Conservation (phyloP, 352 stramenopile genomes). For the Phytophthora palmivora region DNA sequence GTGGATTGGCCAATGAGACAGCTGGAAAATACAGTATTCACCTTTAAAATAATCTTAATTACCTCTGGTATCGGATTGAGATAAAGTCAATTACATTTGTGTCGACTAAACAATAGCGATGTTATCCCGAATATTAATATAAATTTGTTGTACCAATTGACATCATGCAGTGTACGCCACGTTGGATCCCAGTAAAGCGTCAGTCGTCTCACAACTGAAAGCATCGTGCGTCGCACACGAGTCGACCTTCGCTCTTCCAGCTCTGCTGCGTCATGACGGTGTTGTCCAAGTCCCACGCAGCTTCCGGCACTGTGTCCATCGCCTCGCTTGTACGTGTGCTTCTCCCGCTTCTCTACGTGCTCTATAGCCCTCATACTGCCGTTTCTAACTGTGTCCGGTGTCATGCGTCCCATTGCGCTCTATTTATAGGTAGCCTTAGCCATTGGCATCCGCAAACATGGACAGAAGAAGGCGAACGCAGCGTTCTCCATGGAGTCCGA, state of each 20-base stretch:
- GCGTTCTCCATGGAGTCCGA: slow-evolving; percentile 63
- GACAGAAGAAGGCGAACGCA: slow-evolving; percentile 58
- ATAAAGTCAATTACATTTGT: too few relatives aligned
- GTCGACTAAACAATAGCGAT: too few relatives aligned
- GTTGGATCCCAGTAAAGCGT: slow-evolving; percentile 4
- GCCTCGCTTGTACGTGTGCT: slow-evolving; percentile 45
- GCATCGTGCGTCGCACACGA: slow-evolving; percentile 5
- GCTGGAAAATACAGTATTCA: background rate
- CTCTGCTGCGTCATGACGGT: slow-evolving; percentile 61
- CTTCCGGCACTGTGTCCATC: slow-evolving; percentile 49
- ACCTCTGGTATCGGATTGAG: too few relatives aligned
- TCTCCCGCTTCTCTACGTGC: background rate
- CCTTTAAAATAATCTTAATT: too few relatives aligned
- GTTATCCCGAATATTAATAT: too few relatives aligned
- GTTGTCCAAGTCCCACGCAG: slow-evolving; percentile 63
- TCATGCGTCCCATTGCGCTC: slow-evolving; percentile 1
- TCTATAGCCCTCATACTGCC: background rate
- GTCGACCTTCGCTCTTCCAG: background rate
- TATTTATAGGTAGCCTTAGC: slow-evolving; percentile 59
- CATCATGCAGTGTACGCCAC: background rate
- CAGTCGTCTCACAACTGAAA: slow-evolving; percentile 35
- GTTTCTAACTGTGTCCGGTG: slow-evolving; percentile 15
- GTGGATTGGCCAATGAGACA: background rate
- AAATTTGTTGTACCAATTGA: too few relatives aligned
- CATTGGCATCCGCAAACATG: slow-evolving; percentile 72